Percentiles rank a stretch among this genome's conserved stretches.
Evolutionary conservation across 2,329 filamentous ascomycete genomes (phyloP).

Genomic region (Arachnomyces sp.): DNA sequence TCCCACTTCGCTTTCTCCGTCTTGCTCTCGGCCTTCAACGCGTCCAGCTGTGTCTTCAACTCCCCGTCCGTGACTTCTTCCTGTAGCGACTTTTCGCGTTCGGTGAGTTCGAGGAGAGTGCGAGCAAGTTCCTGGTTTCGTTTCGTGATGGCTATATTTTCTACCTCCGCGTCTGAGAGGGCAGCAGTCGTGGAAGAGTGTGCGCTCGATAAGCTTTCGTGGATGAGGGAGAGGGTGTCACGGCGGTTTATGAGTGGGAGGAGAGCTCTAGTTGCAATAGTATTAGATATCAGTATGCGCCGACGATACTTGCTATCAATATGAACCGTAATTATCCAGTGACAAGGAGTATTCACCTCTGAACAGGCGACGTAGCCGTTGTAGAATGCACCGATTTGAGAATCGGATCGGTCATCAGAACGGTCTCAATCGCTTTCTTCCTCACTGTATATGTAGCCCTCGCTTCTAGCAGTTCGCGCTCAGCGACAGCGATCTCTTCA

Average conservation of each 20-base stretch:
- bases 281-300: constrained; percentile 12
- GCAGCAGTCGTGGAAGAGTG: constrained; percentile 45
- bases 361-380: constrained; percentile 55
- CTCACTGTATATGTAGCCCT: constrained; percentile 61
- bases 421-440: constrained; percentile 59
- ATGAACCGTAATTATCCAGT: neutral
- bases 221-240: constrained; percentile 56
- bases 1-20: constrained; percentile 59
- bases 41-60: constrained; percentile 48
- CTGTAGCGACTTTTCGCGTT: constrained; percentile 44
- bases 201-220: constrained; percentile 52
- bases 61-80: constrained; percentile 48
- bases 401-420: constrained; percentile 65
- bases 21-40: constrained; percentile 52
- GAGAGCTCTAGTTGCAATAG: constrained; percentile 52
- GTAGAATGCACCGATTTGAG: constrained; percentile 64
- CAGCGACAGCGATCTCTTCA: constrained; percentile 44
- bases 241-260: constrained; percentile 58
- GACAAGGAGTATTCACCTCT: constrained; percentile 47
- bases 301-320: constrained; percentile 5
- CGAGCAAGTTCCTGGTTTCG: constrained; percentile 57
- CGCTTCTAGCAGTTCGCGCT: constrained; percentile 60
- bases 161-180: constrained; percentile 50
- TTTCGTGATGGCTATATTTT: constrained; percentile 48
- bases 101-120: constrained; percentile 55